Evolutionary conservation across 257 asterid species (phyloP).

Genomic region (Scutellaria minor): DNA sequence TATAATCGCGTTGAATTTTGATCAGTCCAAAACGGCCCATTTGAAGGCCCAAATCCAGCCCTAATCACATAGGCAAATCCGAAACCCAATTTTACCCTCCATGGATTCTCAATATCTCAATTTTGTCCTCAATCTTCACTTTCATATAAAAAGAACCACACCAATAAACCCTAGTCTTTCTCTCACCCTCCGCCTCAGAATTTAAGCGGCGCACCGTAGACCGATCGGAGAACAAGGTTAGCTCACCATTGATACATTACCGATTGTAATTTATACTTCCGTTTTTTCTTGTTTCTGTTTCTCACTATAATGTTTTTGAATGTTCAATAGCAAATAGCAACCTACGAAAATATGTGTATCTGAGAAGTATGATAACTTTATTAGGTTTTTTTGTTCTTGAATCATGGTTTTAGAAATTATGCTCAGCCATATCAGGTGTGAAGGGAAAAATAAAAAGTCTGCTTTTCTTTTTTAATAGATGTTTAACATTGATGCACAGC

Average conservation of each 20-base stretch:
- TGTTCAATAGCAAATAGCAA: neutral
- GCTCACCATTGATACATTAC: neutral
- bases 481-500: neutral
- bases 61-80: neutral
- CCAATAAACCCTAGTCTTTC: slow-evolving; percentile 53
- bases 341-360: neutral
- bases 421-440: neutral
- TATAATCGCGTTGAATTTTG: neutral
- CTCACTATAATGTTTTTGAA: neutral
- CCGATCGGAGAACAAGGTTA: slow-evolving; percentile 43
- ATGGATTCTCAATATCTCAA: slow-evolving; percentile 5
- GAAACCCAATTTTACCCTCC: slow-evolving; percentile 28
- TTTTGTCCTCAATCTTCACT: slow-evolving; percentile 7
- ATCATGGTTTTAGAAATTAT: neutral
- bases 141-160: slow-evolving; percentile 26
- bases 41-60: slow-evolving; percentile 26
- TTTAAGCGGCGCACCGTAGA: slow-evolving; percentile 24
- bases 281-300: neutral
- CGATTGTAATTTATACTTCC: neutral
- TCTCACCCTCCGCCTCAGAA: slow-evolving; percentile 41
- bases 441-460: neutral
- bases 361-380: neutral
- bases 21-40: slow-evolving; percentile 30
- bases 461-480: neutral
- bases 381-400: neutral